Evolutionary conservation across 139 green algal species (phyloP), one percentile per base, ranked within the genome.

Genomic region (Nannochloris sp.): DNA sequence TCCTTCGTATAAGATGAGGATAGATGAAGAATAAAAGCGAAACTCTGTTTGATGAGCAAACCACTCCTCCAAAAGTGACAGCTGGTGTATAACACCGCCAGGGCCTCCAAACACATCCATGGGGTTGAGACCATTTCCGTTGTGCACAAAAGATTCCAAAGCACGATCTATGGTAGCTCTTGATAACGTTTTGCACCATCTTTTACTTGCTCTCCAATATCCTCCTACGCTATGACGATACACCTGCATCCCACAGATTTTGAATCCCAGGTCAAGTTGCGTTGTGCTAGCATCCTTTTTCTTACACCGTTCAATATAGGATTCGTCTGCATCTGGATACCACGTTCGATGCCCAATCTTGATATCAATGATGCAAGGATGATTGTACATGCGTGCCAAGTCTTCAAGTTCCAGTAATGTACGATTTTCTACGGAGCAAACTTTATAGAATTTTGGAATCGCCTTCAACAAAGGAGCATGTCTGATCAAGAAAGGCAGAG

Each of bases 1-100:
- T 17, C 85, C 86, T 62, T 94, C 86, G 58, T 93, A 94, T 36
- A 89, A 65, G n/a, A 94, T 44, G 29, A 94, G 74, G 10, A 92
- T 25, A n/a, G 74, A 85, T 3, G 80, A 65, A 6, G 80, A 84
- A 73, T 82, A 93, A 66, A 95, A 92, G n/a, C 66, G 36, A 65
- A 90, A 88, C 30, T 76, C 74, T 14, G 59, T 62, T 82, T 95
- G 87, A 44, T 66, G 13, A 31, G 76, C 59, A 33, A 90, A 90
- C 80, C 86, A 86, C 8, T 62, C 51, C 51, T 65, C 68, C 46
- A 94, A 67, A 12, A 60, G 23, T 49, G 72, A 58, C 50, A 94
- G 74, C 76, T 89, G 72, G 6, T 74, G 58, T 13, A 91, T 66
- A n/a, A 74, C 77, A 36, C 79, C 79, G 8, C 12, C 33, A 16